A percentile compares a stretch with the other conserved stretches of the same genome.
Conservation (phyloP, 192 early-diverging fungal genomes). For the Backusella psychrophila region DNA sequence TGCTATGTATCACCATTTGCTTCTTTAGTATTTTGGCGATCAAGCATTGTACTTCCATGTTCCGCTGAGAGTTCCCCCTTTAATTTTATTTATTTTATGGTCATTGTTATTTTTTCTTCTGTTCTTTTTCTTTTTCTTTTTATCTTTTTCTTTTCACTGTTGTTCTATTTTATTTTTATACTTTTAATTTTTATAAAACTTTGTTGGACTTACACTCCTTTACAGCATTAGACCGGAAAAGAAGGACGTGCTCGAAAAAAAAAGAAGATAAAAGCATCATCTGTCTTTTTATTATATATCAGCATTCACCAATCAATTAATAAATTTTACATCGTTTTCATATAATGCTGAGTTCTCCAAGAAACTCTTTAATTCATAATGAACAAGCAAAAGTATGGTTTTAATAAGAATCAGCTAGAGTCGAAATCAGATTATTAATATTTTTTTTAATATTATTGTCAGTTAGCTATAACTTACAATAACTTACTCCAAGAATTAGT, state of each 20-base stretch:
- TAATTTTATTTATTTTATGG: constrained; percentile 1
- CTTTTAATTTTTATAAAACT: background rate
- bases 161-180: background rate
- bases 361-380: constrained; percentile 31
- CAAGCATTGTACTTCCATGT: background rate
- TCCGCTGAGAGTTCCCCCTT: background rate
- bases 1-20: background rate
- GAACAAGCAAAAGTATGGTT: constrained; percentile 40
- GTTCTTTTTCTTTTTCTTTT: background rate
- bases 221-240: constrained; percentile 12
- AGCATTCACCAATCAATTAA: background rate
- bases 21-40: background rate
- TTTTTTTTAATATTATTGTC: background rate
- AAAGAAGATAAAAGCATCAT: background rate
- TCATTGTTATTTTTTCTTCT: background rate
- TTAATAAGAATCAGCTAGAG: background rate
- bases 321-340: background rate
- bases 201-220: constrained; percentile 6
- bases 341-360: background rate
- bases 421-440: background rate
- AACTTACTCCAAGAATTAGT: constrained; percentile 58
- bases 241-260: background rate
- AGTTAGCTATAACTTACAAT: constrained; percentile 56
- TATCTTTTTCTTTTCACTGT: background rate
- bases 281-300: background rate